phyloP scores from a whole-genome alignment of 495 filamentous ascomycete genomes.

The Hypomontagnella submonticulosa region DNA sequence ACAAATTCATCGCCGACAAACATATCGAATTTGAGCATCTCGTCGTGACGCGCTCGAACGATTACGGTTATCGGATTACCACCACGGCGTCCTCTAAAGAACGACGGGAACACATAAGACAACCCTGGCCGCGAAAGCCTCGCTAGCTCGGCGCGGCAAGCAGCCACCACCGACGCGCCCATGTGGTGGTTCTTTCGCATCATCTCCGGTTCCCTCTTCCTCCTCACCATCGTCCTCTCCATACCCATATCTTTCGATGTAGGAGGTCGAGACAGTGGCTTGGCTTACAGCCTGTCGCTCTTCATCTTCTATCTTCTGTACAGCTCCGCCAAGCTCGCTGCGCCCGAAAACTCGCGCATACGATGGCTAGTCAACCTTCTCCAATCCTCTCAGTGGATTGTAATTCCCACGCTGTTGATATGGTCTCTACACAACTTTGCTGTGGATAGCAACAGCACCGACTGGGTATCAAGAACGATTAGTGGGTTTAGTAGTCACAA shows the following conservation, averaged over 20 bases:
- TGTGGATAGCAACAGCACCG: constrained; percentile 78
- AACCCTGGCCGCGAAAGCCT: constrained; percentile 47
- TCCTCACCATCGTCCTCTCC: constrained; percentile 87
- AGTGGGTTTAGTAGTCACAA: constrained; percentile 68
- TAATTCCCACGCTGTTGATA: constrained; percentile 84
- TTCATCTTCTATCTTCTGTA: constrained; percentile 90
- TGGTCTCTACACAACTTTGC: constrained; percentile 95
- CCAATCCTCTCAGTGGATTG: constrained; percentile 82
- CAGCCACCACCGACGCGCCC: constrained; percentile 53
- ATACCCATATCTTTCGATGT: constrained; percentile 98
- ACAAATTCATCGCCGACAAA: constrained; percentile 24
- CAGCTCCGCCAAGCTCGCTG: constrained; percentile 80
- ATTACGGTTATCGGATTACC: background rate
- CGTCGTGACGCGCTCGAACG: constrained; percentile 26
- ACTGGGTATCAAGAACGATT: constrained; percentile 86
- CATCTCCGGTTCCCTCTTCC: constrained; percentile 79
- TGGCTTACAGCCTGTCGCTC: constrained; percentile 89
- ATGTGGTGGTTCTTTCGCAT: constrained; percentile 79
- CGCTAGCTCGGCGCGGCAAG: constrained; percentile 49
- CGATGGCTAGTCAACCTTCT: constrained; percentile 73
- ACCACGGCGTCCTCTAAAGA: constrained; percentile 25
- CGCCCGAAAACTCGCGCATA: constrained; percentile 81
- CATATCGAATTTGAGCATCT: constrained; percentile 13
- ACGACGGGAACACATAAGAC: constrained; percentile 11
- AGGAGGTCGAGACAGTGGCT: constrained; percentile 90